Evolutionary conservation across 768 basidiomycete species (phyloP).

Genomic region (Trametes meyenii): DNA sequence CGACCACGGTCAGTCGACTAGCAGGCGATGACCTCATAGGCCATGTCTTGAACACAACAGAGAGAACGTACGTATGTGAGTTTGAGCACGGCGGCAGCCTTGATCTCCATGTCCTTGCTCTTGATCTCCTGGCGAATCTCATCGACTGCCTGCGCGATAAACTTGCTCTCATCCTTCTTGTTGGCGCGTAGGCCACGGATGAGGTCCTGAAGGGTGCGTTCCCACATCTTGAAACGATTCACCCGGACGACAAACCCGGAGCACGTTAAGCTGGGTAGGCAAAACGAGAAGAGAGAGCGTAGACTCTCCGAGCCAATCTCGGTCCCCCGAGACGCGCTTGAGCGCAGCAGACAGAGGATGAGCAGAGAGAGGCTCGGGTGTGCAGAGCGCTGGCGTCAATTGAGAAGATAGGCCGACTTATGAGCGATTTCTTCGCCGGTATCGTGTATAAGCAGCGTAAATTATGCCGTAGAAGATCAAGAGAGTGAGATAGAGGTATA

Average conservation of each 20-base stretch:
- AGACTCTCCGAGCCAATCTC: no score
- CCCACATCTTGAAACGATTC: constrained; percentile 69
- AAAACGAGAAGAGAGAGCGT: no score
- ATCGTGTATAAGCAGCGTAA: no score
- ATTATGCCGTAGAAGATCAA: no score
- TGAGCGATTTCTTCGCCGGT: no score
- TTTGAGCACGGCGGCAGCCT: constrained; percentile 93
- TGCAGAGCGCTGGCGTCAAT: no score
- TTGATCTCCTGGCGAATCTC: constrained; percentile 93
- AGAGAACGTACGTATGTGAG: constrained; percentile 84
- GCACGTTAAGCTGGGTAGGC: no score
- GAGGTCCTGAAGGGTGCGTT: constrained; percentile 92
- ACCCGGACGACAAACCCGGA: background rate
- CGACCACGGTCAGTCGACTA: constrained; percentile 2
- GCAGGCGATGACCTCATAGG: constrained; percentile 6
- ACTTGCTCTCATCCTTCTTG: constrained; percentile 90
- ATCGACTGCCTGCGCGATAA: constrained; percentile 90
- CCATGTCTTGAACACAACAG: constrained; percentile 11
- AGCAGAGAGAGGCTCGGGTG: no score
- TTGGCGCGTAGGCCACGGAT: constrained; percentile 94
- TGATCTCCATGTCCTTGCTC: constrained; percentile 94
- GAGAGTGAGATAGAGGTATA: background rate
- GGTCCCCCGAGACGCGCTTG: no score
- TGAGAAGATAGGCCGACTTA: no score
- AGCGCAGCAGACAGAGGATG: no score